Percentiles rank a stretch among this genome's conserved stretches.
Evolutionary conservation across 2,329 filamentous ascomycete species (phyloP).

Genomic region (Plectosphaerella plurivora): DNA sequence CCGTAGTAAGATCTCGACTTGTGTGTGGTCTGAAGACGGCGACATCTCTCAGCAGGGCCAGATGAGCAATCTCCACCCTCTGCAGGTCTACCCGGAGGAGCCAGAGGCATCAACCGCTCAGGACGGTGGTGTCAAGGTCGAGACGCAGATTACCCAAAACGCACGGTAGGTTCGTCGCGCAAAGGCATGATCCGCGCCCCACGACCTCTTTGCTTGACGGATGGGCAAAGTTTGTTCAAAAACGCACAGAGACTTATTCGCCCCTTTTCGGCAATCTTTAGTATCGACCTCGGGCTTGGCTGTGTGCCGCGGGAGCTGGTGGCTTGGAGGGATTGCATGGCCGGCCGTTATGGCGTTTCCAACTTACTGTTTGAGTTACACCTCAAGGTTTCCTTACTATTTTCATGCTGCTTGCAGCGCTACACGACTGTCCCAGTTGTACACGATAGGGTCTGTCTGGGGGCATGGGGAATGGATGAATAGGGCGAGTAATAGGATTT

Average conservation of each 20-base stretch:
- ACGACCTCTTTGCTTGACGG: too few species aligned
- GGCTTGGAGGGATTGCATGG: neutral
- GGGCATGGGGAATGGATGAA: too few species aligned
- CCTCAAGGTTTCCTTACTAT: neutral
- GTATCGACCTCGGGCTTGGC: too few species aligned
- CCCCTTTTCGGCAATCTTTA: too few species aligned
- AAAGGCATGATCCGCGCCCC: too few species aligned
- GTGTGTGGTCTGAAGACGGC: slow-evolving; percentile 21
- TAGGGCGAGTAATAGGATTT: too few species aligned
- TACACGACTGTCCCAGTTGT: too few species aligned
- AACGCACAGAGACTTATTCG: too few species aligned
- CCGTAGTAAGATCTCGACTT: slow-evolving; percentile 14
- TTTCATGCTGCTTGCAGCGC: neutral
- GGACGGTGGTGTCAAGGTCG: slow-evolving; percentile 12
- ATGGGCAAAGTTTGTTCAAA: too few species aligned
- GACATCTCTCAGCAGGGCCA: neutral
- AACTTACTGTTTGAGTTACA: neutral
- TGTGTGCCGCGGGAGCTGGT: neutral
- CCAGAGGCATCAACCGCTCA: too few species aligned
- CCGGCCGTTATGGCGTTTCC: neutral
- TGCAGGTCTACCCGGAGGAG: slow-evolving; percentile 10
- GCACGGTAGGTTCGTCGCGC: neutral
- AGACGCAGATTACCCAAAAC: slow-evolving; percentile 16
- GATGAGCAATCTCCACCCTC: slow-evolving; percentile 3
- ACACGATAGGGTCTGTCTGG: too few species aligned